These are phyloP conservation scores for Pugionium dolabratum DNA, from an alignment of 345 rosid species.

Conservation along the genomic window DNA sequence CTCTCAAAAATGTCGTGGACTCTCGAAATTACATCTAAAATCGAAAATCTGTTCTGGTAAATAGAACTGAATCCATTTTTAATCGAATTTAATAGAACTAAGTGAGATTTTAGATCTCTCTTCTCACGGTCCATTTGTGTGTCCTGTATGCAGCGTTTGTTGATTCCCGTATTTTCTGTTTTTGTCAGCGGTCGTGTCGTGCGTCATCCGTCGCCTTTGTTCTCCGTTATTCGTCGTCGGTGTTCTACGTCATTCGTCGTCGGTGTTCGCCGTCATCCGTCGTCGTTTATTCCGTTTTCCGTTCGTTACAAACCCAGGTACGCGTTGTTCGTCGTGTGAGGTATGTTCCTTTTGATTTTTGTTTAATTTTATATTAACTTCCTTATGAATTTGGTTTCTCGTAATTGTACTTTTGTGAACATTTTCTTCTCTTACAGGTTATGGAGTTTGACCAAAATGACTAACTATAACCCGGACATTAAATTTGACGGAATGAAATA, in stretches of 20 bases:
- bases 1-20: neutral
- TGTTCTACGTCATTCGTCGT: too few species aligned
- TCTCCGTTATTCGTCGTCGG: too few species aligned
- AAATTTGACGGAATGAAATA: too few species aligned
- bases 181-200: slow-evolving; percentile 16
- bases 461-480: too few species aligned
- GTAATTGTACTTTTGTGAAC: neutral
- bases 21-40: neutral
- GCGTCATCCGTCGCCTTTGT: too few species aligned
- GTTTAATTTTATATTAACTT: too few species aligned
- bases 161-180: slow-evolving; percentile 9
- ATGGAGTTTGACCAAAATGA: neutral
- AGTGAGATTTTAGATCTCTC: neutral
- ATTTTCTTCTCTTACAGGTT: slow-evolving; percentile 8
- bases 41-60: slow-evolving; percentile 6
- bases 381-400: neutral
- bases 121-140: slow-evolving; percentile 4
- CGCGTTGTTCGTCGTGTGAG: slow-evolving; percentile 28
- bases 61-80: neutral
- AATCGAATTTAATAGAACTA: neutral
- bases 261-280: neutral
- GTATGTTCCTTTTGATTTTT: slow-evolving; percentile 18
- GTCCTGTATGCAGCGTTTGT: slow-evolving; percentile 28
- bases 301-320: slow-evolving; percentile 29
- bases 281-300: neutral